Evolutionary conservation across 441 rosid species (phyloP).

Genomic region (Daphne laureola): DNA sequence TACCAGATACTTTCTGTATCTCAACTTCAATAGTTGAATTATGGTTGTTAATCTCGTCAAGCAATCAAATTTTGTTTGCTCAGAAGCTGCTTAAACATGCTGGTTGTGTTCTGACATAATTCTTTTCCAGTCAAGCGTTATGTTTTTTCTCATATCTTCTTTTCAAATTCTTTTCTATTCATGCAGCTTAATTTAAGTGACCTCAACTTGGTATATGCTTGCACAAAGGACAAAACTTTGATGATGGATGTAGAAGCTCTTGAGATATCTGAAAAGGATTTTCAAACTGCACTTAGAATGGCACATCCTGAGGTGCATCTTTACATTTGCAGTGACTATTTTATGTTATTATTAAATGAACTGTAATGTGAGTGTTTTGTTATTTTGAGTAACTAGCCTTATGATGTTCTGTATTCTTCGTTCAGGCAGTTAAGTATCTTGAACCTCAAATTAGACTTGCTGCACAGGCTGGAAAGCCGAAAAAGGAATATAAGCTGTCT

Average conservation of each 20-base stretch:
- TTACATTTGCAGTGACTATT: conserved; percentile 7
- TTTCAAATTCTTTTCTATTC: conserved; percentile 12
- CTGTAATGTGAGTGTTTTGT: too few relatives aligned
- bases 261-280: conserved; percentile 82
- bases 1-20: neutral
- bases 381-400: neutral
- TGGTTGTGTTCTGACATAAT: too few relatives aligned
- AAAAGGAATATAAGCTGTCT: conserved; percentile 86
- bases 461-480: conserved; percentile 82
- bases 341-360: neutral
- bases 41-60: too few relatives aligned
- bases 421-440: conserved; percentile 80
- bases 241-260: conserved; percentile 96
- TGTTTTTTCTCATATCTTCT: conserved; percentile 11
- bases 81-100: too few relatives aligned
- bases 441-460: conserved; percentile 91
- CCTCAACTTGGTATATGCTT: conserved; percentile 88
- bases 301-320: conserved; percentile 88
- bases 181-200: conserved; percentile 90
- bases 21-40: neutral
- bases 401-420: conserved; percentile 16
- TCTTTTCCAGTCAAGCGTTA: too few relatives aligned
- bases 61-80: too few relatives aligned
- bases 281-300: conserved; percentile 79
- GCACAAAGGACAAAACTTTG: conserved; percentile 88